phyloP scores from a whole-genome alignment of 2,329 filamentous ascomycete species.

The Diaporthe longicolla region DNA sequence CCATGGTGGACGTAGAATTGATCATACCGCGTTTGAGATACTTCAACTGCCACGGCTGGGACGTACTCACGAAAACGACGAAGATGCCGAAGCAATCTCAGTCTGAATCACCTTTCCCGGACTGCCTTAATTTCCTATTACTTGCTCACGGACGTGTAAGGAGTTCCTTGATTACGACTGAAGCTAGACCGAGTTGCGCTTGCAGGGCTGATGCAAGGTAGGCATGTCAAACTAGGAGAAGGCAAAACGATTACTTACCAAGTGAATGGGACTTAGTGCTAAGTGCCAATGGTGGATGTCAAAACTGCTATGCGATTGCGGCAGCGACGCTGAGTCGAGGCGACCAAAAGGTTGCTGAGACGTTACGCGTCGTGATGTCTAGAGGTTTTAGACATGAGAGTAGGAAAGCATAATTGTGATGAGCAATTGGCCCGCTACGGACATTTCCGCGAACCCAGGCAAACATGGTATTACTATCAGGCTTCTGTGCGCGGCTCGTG shows the following conservation, averaged over 20 bases:
- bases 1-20: not conserved
- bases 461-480: not conserved
- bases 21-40: not conserved
- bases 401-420: conserved; percentile 16
- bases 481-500: conserved; percentile 2
- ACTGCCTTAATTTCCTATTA: not conserved
- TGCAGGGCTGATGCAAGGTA: not conserved
- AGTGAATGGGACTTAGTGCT: not conserved
- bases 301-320: not conserved
- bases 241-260: not conserved
- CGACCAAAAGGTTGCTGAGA: not conserved
- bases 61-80: not conserved
- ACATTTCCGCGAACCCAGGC: not conserved
- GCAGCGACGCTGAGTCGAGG: not conserved
- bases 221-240: not conserved
- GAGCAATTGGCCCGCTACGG: not conserved
- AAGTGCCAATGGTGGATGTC: not conserved
- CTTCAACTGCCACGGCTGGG: not conserved
- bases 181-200: not conserved
- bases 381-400: conserved; percentile 12
- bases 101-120: no score
- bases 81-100: not conserved
- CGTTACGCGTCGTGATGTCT: conserved; percentile 19
- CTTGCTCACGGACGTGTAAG: not conserved
- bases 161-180: not conserved